phyloP scores from a whole-genome alignment of 306 rosid species.

The Crotalaria pallida region DNA sequence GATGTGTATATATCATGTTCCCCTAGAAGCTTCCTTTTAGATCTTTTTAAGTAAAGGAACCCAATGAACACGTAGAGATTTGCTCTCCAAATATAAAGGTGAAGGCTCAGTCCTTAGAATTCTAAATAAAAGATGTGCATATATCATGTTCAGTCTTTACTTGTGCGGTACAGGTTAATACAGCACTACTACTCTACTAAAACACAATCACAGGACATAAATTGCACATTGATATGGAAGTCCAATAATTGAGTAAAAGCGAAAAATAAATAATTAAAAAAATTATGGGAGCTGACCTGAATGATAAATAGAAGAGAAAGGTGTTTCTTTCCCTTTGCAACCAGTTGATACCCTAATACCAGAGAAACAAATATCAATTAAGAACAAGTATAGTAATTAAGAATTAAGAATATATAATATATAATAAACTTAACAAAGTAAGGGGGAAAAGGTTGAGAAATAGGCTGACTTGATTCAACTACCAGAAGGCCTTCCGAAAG shows the following conservation, averaged over 20 bases:
- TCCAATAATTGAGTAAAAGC: neutral
- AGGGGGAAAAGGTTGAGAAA: neutral
- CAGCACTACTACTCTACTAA: neutral
- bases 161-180: neutral
- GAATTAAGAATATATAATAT: no score
- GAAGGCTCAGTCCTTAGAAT: neutral
- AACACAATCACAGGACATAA: neutral
- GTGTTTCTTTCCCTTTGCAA: slow-evolving; percentile 65
- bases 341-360: slow-evolving; percentile 70
- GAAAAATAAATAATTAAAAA: neutral
- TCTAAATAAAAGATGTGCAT: neutral
- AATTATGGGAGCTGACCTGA: slow-evolving; percentile 81
- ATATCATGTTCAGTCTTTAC: neutral
- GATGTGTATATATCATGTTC: neutral
- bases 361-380: neutral
- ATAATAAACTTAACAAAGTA: neutral
- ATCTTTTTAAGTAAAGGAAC: neutral
- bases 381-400: no score
- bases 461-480: slow-evolving; percentile 76
- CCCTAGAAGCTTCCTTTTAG: no score
- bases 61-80: neutral
- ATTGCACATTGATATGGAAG: neutral
- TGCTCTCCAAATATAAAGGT: neutral
- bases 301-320: slow-evolving; percentile 36
- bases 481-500: slow-evolving; percentile 79